Percentiles rank a stretch among this genome's conserved stretches.
Conservation (phyloP, 176 grass and related monocot genomes). For the Carex littledalei region DNA sequence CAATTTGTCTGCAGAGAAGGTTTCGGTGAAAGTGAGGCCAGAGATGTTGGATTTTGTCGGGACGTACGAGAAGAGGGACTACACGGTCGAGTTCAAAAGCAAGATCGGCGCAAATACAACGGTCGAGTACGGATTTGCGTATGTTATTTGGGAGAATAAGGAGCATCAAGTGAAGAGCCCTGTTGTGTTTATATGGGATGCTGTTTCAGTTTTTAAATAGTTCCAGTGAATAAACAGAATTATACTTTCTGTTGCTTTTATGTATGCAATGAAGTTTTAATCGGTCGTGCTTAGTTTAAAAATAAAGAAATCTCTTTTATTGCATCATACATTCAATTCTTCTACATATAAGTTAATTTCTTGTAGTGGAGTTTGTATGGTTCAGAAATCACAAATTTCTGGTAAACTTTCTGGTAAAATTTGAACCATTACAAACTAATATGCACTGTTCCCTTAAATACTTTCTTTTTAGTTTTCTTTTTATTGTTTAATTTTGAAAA, state of each 20-base stretch:
- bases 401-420: not conserved
- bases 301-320: not conserved
- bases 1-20: conserved; percentile 18
- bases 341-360: not conserved
- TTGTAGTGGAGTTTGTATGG: not conserved
- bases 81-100: conserved; percentile 47
- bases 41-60: conserved; percentile 27
- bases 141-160: conserved; percentile 44
- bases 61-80: conserved; percentile 23
- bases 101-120: not conserved
- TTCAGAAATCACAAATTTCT: not conserved
- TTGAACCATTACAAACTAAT: not conserved
- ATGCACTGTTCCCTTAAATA: not conserved
- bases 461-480: not conserved
- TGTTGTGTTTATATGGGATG: conserved; percentile 35
- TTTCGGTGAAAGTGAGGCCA: conserved; percentile 34
- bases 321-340: not conserved
- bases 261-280: not conserved
- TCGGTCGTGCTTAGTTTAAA: not conserved
- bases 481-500: not conserved
- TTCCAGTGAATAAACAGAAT: not conserved
- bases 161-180: conserved; percentile 44
- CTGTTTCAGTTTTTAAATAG: conserved; percentile 10
- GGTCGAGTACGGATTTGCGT: not conserved
- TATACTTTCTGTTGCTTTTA: not conserved